These are phyloP conservation scores for Mercurialis annua DNA, from an alignment of 345 rosid genomes.

Conservation along the genomic window DNA sequence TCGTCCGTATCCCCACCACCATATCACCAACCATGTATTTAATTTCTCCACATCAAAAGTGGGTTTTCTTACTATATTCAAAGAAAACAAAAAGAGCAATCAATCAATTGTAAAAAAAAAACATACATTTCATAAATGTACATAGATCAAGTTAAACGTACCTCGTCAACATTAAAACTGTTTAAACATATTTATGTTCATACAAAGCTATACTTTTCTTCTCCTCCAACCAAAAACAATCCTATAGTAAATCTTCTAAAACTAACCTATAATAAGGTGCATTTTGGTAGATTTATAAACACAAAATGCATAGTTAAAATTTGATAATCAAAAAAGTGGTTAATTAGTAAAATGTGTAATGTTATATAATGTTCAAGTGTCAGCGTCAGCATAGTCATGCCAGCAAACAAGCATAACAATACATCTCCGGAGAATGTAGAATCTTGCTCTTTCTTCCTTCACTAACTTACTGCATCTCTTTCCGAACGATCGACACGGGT, in stretches of 20 bases:
- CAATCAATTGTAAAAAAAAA: not conserved
- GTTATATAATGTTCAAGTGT: slow-evolving; percentile 11
- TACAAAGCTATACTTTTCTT: not conserved
- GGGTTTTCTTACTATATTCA: too few relatives aligned
- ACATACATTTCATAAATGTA: too few relatives aligned
- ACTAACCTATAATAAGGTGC: not conserved
- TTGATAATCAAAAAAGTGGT: not conserved
- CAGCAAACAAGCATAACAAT: slow-evolving; percentile 58
- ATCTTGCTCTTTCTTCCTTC: slow-evolving; percentile 55
- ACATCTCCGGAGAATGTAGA: slow-evolving; percentile 66
- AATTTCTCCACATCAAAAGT: too few relatives aligned
- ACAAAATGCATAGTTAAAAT: not conserved
- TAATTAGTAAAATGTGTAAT: too few relatives aligned
- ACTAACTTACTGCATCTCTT: slow-evolving; percentile 42
- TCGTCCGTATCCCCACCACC: too few relatives aligned
- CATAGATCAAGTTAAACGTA: too few relatives aligned
- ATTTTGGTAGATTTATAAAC: not conserved
- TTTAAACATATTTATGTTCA: not conserved
- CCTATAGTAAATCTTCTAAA: not conserved
- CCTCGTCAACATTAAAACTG: too few relatives aligned
- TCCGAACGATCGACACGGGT: slow-evolving; percentile 40
- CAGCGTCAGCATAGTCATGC: slow-evolving; percentile 43
- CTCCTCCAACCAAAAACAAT: not conserved
- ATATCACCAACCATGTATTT: too few relatives aligned
- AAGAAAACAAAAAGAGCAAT: not conserved